Base-by-base conservation (phyloP, 306 rosid genomes). In the Cucumis hystrix region DNA sequence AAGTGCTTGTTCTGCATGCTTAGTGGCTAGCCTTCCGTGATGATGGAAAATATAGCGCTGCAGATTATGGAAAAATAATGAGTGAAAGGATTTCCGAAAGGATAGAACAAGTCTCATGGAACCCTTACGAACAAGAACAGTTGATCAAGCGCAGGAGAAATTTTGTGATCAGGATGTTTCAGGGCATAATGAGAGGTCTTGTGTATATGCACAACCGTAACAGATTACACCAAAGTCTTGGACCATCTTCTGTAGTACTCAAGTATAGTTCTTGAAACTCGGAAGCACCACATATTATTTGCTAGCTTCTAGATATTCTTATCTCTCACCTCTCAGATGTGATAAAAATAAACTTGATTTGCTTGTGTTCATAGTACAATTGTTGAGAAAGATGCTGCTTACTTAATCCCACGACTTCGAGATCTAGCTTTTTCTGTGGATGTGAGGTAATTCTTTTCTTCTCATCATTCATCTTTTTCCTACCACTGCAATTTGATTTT, bases 11-110 rank as follows among this genome's bases (percentile, higher is more conserved):
- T 64, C 21, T 76, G 33, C 51, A 56, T 83, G 79, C 77, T 82
- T 87, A 92, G 98, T 94, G 98, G 98, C 97, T 94, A 84, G 98
- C 98, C 77, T 92, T 94, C 79, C 96, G 98, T 68, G 88, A 92
- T 80, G 79, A 89, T 47, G 98, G 98, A 77, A 94, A 87, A 84
- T 87, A 84, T 82, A 94, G 92, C 43, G 97, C 93, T 0, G 96
- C 96, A 57, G 97, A 94, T 85, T 94, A 92, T 76, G 97, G 90
- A 21, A 94, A 94, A 86, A 9, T 82, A 65, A 80, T 85, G 12
- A 89, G 98, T 83, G 92, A 87, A 84, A 94, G 73, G 82, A 77
- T 90, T 41, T 87, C 93, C 8, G 87, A 51, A 77, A 65, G 63
- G n/a, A 68, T 35, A 20, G 89, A 83, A 78, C 23, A 61, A 16